Base-by-base conservation (phyloP, 2,329 filamentous ascomycete species). In the Colletotrichum sp. region DNA sequence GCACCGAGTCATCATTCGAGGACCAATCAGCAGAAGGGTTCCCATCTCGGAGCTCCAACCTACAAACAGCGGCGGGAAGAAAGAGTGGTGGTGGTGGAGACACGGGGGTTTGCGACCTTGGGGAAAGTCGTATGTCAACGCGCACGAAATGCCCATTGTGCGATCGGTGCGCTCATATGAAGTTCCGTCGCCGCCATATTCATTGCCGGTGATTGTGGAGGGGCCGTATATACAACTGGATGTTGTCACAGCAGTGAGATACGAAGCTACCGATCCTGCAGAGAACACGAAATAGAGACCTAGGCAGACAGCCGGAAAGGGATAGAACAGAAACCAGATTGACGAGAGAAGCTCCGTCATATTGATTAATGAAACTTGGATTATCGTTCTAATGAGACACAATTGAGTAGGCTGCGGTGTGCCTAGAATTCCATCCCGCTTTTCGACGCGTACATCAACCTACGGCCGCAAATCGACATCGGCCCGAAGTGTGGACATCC, bases 181-280 rank as follows among this genome's bases (percentile, higher is more conserved):
- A 4, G 26, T 36, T 48, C 65, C 24, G 9, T 39, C 52, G 10
- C 61, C 32, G 13, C 32, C 61, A 14, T 64, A 13, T 14, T 14
- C 28, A 7, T 60, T 60, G 28, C 28, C 60, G 26, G 34, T 16
- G n/a, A 57, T 55, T 18, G 48, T 72, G 36, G 60, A 70, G 7
- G 71, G 74, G 6, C 71, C 65, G 9, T 66, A 55, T 30, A 87
- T 87, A 14, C 86, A 87, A 77, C 85, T 87, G 80, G 86, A 88
- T 68, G 85, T 84, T 3, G 82, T 87, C 3, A 88, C 86, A 13
- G 85, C 81, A 4, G 85, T 88, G 2, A 83, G 85, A 6, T 83
- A 87, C 1, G 86, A 88, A 78, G 30, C 43, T 10, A 32, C 28
- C 24, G 57, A 72, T 28, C 32, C 61, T 43, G 24, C 32, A n/a